Evolutionary conservation across 164 flowering plant species (phyloP), one percentile per base, ranked within the genome.

Genomic region (Nelumbo lutea): DNA sequence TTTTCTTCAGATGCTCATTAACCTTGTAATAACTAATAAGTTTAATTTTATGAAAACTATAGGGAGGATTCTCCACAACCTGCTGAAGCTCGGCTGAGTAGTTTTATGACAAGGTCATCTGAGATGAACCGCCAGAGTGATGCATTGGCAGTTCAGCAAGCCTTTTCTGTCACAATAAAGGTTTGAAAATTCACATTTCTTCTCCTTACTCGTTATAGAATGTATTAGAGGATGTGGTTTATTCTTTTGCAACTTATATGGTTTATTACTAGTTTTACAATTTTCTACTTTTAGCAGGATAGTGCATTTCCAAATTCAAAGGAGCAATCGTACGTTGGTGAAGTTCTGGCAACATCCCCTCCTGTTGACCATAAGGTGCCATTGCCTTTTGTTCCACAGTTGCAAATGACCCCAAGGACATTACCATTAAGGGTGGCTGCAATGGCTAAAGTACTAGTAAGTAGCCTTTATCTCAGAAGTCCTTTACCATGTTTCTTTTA

Each of bases 141-240:
- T 87, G 98, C 98, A 42, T 80, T 87, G 83, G 80, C 83, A 51
- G 98, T 96, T 64, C 95, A 93, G 71, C 91, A 81, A 61, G 99
- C 96, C 59, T 96, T 96, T 88, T 70, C 93, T 67, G 72, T 71
- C 53, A 66, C 73, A 44, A 79, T 65, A 70, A 86, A 86, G 91
- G 98, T 90, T 27, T 61, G 10, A 45, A 65, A 40, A 11, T 60
- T 64, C 42, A 50, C 13, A 45, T 62, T 51, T 27, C n/a, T 43
- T 55, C 13, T 61, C 9, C 56, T 60, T 64, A 27, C 55, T 50
- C 59, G 27, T 13, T 27, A 15, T 15, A 13, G n/a, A 67, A 52
- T 39, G 14, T 60, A 61, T 61, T n/a, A 27, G 27, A 27, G 27
- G 27, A 27, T 27, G 27, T 27, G 27, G 27, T 61, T 53, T 6